phyloP scores from a whole-genome alignment of 208 protist species.

The Leishmania guyanensis region DNA sequence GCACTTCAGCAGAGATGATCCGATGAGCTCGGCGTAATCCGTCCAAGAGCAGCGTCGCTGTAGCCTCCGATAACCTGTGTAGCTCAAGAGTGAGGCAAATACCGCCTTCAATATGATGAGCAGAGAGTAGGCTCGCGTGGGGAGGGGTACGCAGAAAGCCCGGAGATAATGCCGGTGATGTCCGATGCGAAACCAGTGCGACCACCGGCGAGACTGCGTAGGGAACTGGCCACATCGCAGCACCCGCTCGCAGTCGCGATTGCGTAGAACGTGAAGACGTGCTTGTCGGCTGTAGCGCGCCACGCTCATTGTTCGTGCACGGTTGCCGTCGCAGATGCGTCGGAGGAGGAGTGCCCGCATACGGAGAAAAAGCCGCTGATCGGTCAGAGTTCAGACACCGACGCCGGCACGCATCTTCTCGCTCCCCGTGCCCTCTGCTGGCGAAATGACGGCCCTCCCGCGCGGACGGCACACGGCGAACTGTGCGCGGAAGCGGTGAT shows the following conservation, averaged over 20 bases:
- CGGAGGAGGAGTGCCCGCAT: neutral
- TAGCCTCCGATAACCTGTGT: conserved; percentile 30
- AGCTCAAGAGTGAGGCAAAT: conserved; percentile 36
- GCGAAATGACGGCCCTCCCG: neutral
- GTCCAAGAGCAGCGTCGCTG: conserved; percentile 19
- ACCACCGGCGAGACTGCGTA: neutral
- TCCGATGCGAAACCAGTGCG: neutral
- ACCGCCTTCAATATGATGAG: neutral
- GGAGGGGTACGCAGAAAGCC: neutral
- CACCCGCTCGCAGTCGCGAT: neutral
- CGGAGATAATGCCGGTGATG: neutral
- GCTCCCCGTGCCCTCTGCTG: neutral
- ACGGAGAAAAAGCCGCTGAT: conserved; percentile 1
- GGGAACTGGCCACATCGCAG: neutral
- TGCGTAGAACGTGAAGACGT: neutral
- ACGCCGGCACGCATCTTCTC: neutral
- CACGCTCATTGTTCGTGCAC: neutral
- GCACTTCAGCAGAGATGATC: conserved; percentile 13
- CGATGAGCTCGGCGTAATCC: conserved; percentile 25
- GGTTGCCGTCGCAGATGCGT: neutral
- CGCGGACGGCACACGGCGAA: neutral
- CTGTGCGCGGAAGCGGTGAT: neutral
- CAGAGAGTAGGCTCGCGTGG: neutral
- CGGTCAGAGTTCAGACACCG: neutral
- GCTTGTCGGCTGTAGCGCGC: neutral